Conservation (phyloP, 1,284 basidiomycete species). For the Amylostereum areolatum region DNA sequence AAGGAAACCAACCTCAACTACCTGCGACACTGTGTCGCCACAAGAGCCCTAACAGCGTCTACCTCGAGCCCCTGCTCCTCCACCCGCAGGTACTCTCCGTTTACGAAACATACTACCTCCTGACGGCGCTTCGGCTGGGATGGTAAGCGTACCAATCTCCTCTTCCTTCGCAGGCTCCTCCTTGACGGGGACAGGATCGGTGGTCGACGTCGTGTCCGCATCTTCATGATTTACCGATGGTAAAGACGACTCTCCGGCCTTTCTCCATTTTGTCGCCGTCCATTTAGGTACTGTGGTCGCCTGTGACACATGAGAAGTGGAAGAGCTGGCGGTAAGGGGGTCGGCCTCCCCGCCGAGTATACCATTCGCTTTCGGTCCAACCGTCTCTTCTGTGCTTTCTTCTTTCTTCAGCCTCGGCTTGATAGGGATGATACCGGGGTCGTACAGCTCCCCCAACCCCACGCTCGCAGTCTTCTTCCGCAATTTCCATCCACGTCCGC, state of each 20-base stretch:
- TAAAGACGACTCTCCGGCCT: slow-evolving; percentile 19
- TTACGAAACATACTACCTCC: slow-evolving; percentile 36
- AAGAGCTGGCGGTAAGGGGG: background rate
- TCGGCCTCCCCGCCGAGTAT: background rate
- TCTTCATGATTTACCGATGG: background rate
- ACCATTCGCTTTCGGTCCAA: background rate
- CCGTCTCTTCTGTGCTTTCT: slow-evolving; percentile 11
- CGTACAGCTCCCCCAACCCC: slow-evolving; percentile 67
- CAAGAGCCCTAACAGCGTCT: slow-evolving; percentile 13
- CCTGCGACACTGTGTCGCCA: background rate
- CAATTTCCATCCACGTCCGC: slow-evolving; percentile 59
- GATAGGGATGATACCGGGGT: slow-evolving; percentile 60
- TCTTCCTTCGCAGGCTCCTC: slow-evolving; percentile 12
- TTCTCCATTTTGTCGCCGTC: slow-evolving; percentile 33
- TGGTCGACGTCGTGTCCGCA: slow-evolving; percentile 3
- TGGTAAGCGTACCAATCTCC: slow-evolving; percentile 2
- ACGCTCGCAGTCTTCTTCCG: slow-evolving; percentile 48
- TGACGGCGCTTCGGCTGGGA: slow-evolving; percentile 12
- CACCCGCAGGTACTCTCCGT: slow-evolving; percentile 31
- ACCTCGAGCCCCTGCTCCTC: slow-evolving; percentile 23
- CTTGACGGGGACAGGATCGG: slow-evolving; percentile 10
- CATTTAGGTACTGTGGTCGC: slow-evolving; percentile 25
- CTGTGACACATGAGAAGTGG: slow-evolving; percentile 2
- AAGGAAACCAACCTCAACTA: background rate
- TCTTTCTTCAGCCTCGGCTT: slow-evolving; percentile 54